Percentiles rank a stretch among this genome's conserved stretches.
Conservation (phyloP, 352 stramenopile species). For the Globisporangium barbulae region DNA sequence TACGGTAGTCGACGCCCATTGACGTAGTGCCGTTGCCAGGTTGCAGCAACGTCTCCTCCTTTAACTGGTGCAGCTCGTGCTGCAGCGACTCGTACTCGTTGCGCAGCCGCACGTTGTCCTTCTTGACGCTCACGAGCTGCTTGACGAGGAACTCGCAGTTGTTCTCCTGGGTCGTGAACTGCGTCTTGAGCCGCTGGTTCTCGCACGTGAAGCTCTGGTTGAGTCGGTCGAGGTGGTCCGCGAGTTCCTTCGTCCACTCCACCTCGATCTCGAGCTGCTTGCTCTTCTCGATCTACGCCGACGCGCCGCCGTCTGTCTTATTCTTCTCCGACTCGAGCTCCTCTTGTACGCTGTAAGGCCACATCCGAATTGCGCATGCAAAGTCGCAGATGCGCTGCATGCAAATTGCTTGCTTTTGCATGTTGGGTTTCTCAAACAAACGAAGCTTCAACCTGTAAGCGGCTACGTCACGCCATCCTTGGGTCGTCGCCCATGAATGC, state of each 20-base stretch:
- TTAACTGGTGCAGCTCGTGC: constrained; percentile 48
- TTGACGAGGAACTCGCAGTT: constrained; percentile 92
- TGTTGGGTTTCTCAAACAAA: too few species aligned
- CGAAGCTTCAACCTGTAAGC: too few species aligned
- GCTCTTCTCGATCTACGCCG: constrained; percentile 90
- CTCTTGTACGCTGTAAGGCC: constrained; percentile 91
- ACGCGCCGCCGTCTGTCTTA: constrained; percentile 88
- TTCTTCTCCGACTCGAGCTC: constrained; percentile 92
- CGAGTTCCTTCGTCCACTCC: constrained; percentile 89
- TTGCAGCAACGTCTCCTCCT: constrained; percentile 30
- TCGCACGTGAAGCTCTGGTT: constrained; percentile 89
- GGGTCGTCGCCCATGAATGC: constrained; percentile 28
- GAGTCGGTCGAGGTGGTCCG: constrained; percentile 83
- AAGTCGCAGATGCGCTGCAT: not conserved
- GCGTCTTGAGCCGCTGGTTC: constrained; percentile 86
- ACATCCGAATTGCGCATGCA: too few species aligned
- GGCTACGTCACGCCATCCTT: too few species aligned
- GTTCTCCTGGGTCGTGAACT: constrained; percentile 92
- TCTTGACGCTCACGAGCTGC: constrained; percentile 90
- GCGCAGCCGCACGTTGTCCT: constrained; percentile 85
- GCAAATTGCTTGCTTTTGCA: not conserved
- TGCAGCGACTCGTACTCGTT: constrained; percentile 53
- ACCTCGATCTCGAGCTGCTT: constrained; percentile 88
- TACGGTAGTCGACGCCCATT: constrained; percentile 35
- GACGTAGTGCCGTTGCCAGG: constrained; percentile 9